Conservation (phyloP, 768 basidiomycete species). For the Lentinula detonsa region DNA sequence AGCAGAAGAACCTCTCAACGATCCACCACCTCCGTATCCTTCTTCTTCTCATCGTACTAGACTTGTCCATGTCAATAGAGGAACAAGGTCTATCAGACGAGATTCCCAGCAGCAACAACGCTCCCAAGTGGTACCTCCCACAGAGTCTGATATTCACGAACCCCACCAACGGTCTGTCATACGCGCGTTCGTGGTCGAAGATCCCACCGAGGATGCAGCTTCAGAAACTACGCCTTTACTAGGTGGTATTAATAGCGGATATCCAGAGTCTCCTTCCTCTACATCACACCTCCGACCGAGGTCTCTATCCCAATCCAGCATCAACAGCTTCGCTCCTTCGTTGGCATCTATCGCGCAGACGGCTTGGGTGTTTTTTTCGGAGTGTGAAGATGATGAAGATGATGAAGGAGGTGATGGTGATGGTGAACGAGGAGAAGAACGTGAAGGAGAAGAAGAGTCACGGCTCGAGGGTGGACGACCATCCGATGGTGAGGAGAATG, state of each 20-base stretch:
- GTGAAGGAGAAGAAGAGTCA: slow-evolving; percentile 5
- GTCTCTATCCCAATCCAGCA: slow-evolving; percentile 52
- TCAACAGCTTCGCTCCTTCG: slow-evolving; percentile 14
- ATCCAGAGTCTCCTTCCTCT: slow-evolving; percentile 1
- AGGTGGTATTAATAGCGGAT: slow-evolving; percentile 12
- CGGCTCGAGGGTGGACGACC: background rate
- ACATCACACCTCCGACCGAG: slow-evolving; percentile 34
- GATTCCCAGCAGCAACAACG: no score
- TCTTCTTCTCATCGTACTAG: no score
- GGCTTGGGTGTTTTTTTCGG: slow-evolving; percentile 59
- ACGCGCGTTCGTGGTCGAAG: slow-evolving; percentile 18
- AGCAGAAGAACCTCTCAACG: slow-evolving; percentile 16
- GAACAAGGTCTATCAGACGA: no score
- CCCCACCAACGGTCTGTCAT: slow-evolving; percentile 21
- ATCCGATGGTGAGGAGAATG: no score
- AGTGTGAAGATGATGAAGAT: slow-evolving; percentile 29
- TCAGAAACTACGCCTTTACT: slow-evolving; percentile 48
- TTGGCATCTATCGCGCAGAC: slow-evolving; percentile 67
- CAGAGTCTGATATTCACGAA: slow-evolving; percentile 19
- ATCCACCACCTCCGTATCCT: slow-evolving; percentile 29
- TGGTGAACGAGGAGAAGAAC: background rate
- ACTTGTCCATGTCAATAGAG: no score
- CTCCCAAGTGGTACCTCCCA: slow-evolving; percentile 15
- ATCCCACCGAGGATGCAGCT: slow-evolving; percentile 17
- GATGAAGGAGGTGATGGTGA: no score